Evolutionary conservation across 148 eudicot genomes (phyloP), one percentile per base, ranked within the genome.

Genomic region (Camellia sinensis): DNA sequence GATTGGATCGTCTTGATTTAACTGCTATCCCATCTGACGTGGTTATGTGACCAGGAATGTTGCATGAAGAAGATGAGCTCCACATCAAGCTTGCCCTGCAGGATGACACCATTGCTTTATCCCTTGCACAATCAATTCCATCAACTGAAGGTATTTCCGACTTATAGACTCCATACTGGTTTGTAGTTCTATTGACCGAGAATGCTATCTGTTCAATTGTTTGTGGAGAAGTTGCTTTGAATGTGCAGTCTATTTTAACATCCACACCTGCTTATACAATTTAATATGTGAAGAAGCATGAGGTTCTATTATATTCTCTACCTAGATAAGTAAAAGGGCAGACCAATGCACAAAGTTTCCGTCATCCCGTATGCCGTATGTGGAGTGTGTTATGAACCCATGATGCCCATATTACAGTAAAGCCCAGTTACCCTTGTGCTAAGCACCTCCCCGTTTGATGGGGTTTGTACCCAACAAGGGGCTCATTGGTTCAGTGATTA

Each of bases 161-260:
- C 85, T 82, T 90, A 80, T 95, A 95, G 45, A 90, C 82, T 52
- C 99, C 99, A 37, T 83, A 45, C 37, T 78, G 90, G 82, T 95
- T 89, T 3, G 97, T 95, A 15, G 97, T 95, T 78, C 99, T 87
- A 79, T 92, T 93, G 63, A 88, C 99, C 29, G 97, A 85, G 78
- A 95, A 93, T 21, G 89, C 73, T 79, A 95, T 88, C 81, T 90
- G 91, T 61, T 95, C 97, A 8, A 88, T 84, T 43, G 93, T 93
- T 75, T 87, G 84, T 3, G 92, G 90, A 65, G 92, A 86, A 18
- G 75, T 85, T 71, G 91, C 97, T 78, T 86, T 88, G 84, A 93
- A 88, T 78, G 82, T 93, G 94, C 98, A 95, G 54, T 95, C 98
- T 72, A 93, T 83, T 83, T 81, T 88, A 63, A 93, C 98, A 76